phyloP scores from a whole-genome alignment of 1,284 basidiomycete genomes.

The Hemileia vastatrix region DNA sequence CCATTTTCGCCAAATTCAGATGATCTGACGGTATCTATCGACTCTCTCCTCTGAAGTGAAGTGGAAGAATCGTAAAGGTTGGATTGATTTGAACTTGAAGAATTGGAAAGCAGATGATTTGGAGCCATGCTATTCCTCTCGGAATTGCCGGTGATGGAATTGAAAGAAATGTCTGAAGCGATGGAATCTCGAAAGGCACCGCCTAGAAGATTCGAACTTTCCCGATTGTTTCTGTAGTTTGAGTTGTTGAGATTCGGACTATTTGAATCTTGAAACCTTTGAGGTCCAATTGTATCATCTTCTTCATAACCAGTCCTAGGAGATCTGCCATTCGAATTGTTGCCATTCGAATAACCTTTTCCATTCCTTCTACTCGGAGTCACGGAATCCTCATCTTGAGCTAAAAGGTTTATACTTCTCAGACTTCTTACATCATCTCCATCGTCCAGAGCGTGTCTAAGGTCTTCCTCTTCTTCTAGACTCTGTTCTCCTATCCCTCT shows the following conservation, averaged over 20 bases:
- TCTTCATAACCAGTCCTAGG: background rate
- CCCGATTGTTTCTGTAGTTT: background rate
- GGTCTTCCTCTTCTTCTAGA: no score
- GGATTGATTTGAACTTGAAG: no score
- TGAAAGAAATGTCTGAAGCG: no score
- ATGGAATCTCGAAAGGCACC: no score
- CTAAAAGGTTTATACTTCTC: background rate
- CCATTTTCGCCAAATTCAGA: conserved; percentile 37
- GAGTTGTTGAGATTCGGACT: background rate
- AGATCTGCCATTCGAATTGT: background rate
- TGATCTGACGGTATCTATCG: conserved; percentile 35
- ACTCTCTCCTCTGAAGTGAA: conserved; percentile 24
- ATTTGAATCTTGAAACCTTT: background rate
- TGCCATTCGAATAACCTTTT: background rate
- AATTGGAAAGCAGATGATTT: no score
- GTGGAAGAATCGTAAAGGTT: background rate
- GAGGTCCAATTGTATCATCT: background rate
- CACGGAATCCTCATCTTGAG: background rate
- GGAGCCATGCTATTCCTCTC: no score
- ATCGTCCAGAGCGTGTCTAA: background rate
- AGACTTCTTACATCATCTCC: background rate
- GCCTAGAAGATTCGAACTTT: conserved; percentile 26
- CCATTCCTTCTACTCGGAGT: background rate
- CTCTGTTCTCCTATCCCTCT: no score
- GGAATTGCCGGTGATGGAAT: no score